These are phyloP conservation scores for Puya raimondii DNA, from an alignment of 176 grass and related monocot genomes.

Conservation along the genomic window DNA sequence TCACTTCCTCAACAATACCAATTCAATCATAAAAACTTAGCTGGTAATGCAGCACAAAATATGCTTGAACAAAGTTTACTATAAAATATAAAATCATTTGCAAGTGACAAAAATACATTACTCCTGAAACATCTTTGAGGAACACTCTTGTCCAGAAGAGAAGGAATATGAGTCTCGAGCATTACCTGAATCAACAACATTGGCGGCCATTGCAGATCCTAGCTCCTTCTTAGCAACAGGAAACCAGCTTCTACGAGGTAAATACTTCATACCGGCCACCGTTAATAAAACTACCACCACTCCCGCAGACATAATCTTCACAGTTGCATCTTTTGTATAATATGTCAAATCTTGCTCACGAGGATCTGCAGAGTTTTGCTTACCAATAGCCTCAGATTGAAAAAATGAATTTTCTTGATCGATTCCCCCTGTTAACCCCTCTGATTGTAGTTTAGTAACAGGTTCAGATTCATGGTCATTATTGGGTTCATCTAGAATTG, in stretches of 20 bases:
- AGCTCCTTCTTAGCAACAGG: conserved; percentile 33
- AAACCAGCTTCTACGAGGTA: conserved; percentile 49
- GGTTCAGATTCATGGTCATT: conserved; percentile 26
- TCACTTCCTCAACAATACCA: too few species aligned
- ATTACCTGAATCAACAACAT: conserved; percentile 34
- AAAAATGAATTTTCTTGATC: conserved; percentile 9
- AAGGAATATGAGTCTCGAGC: conserved; percentile 8
- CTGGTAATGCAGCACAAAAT: too few species aligned
- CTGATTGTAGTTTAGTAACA: conserved; percentile 18
- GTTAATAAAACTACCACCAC: conserved; percentile 56
- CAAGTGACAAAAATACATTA: not conserved
- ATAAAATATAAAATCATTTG: not conserved
- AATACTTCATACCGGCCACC: conserved; percentile 44
- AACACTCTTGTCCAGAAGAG: not conserved
- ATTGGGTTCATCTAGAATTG: conserved; percentile 18
- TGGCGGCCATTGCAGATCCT: conserved; percentile 29
- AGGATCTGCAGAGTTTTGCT: conserved; percentile 11
- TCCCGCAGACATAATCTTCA: conserved; percentile 62
- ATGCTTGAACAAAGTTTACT: too few species aligned
- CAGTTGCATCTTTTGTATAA: conserved; percentile 38
- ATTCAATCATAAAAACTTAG: too few species aligned
- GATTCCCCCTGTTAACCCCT: conserved; percentile 3
- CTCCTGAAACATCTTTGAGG: not conserved
- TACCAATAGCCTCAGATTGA: conserved; percentile 1
- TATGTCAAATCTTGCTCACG: conserved; percentile 14